phyloP scores from a whole-genome alignment of 371 early-diverging fungal species.

The Nematocida sp. region DNA sequence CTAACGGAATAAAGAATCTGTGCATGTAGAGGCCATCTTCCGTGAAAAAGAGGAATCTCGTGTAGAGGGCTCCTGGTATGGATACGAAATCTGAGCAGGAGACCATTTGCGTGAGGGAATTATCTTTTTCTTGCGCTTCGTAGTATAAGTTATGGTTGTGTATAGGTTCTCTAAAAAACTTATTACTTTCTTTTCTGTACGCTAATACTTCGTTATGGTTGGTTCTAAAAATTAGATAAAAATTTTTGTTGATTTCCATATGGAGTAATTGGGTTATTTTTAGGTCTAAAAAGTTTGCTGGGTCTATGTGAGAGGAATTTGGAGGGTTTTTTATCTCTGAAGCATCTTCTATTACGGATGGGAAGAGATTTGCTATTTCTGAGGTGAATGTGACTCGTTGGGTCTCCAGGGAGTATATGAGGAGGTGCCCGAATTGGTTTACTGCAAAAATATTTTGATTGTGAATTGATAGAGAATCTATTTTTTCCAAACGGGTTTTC shows the following conservation, averaged over 20 bases:
- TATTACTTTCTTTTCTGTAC: constrained; percentile 1
- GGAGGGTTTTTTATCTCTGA: not conserved
- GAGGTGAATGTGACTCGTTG: not conserved
- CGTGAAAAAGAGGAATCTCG: constrained; percentile 35
- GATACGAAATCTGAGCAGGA: constrained; percentile 22
- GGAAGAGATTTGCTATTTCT: not conserved
- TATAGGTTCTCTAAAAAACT: constrained; percentile 11
- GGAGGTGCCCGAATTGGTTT: not conserved
- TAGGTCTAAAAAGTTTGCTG: not conserved
- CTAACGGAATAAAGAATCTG: constrained; percentile 5
- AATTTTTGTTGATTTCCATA: not conserved
- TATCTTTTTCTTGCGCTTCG: not conserved
- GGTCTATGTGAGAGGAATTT: not conserved
- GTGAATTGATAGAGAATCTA: not conserved
- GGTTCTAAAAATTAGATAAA: constrained; percentile 18
- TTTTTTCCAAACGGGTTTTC: not conserved
- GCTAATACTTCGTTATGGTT: constrained; percentile 31
- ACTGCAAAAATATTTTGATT: not conserved
- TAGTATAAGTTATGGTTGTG: constrained; percentile 30
- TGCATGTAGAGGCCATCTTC: constrained; percentile 11
- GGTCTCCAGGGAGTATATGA: not conserved
- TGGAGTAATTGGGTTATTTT: not conserved
- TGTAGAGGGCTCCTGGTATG: constrained; percentile 24
- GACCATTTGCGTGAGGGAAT: not conserved
- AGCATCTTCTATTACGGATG: constrained; percentile 5